Percentiles rank a stretch among this genome's conserved stretches.
Evolutionary conservation across 345 rosid species (phyloP).

Genomic region (Moringa oleifera): DNA sequence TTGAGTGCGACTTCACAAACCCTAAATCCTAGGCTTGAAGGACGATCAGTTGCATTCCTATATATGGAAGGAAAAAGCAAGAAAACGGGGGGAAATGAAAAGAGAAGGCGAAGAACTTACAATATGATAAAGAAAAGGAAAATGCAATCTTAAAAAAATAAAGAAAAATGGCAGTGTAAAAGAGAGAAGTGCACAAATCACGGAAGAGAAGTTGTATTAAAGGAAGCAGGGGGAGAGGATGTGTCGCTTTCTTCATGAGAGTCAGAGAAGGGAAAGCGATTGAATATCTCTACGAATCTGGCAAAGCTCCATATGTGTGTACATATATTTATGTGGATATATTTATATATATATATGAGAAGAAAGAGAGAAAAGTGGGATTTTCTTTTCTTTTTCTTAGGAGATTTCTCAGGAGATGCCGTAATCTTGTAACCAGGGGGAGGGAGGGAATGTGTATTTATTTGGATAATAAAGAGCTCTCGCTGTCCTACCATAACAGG

Average conservation of each 20-base stretch:
- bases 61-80: neutral
- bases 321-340: no score
- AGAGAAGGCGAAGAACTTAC: neutral
- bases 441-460: conserved; percentile 1
- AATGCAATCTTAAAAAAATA: neutral
- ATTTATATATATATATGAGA: no score
- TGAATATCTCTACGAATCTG: conserved; percentile 2
- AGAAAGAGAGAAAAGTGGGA: neutral
- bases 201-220: conserved; percentile 7
- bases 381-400: neutral
- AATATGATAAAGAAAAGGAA: neutral
- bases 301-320: neutral
- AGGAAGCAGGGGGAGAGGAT: conserved; percentile 28
- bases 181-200: conserved; percentile 4
- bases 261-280: conserved; percentile 37
- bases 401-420: neutral
- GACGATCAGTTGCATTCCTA: neutral
- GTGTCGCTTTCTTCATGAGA: conserved; percentile 61
- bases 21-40: neutral
- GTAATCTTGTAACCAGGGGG: conserved; percentile 1
- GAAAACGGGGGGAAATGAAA: neutral
- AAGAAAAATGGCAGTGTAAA: conserved; percentile 13
- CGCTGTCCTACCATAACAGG: neutral
- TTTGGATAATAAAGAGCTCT: conserved; percentile 8
- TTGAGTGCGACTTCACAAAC: neutral